Base-by-base conservation (phyloP, 305 asterid genomes). In the Fraxinus velutina region DNA sequence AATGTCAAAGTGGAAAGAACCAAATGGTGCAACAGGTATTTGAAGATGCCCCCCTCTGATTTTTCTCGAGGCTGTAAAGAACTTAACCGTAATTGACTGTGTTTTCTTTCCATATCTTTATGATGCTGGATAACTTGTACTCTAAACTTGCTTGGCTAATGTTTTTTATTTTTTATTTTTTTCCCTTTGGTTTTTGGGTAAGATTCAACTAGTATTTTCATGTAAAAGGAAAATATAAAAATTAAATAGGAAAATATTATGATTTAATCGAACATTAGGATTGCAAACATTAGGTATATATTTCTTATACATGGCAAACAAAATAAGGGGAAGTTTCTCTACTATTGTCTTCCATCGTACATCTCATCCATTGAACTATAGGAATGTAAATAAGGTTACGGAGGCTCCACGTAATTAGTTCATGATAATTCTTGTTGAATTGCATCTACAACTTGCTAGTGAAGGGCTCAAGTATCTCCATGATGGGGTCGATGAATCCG, bases 1-100 rank as follows among this genome's bases (percentile, higher is more conserved):
- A 77, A 81, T 95, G 95, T 95, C 99, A 82, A 93, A 95, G 94
- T 95, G 97, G 98, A 97, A 95, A 87, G 98, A 95, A 83, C 99
- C 99, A 84, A 92, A 92, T 91, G 98, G 99, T 76, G 96, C 97
- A 66, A 87, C 87, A 92, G 98, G 98, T 95, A 91, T 82, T 33
- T 60, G 81, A 78, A 85, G 64, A 47, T 76, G 4, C 13, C 27
- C 68, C 12, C 7, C 68, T 57, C 68, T 17, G 13, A 57, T 57
- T 57, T 19, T 57, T 57, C 68, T 57, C 68, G 19, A 6, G 12
- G 68, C 27, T 19, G 39, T 13, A 36, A 21, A 57, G 55, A 32
- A 78, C 12, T 17, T 78, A 34, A 30, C 60, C 34, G 36, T 78
- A 15, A 24, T 75, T 42, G 37, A 60, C 57, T 33, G 15, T 19